Evolutionary conservation across 331 rosid genomes (phyloP), one percentile per base, ranked within the genome.

Genomic region (Acacia pycnantha): DNA sequence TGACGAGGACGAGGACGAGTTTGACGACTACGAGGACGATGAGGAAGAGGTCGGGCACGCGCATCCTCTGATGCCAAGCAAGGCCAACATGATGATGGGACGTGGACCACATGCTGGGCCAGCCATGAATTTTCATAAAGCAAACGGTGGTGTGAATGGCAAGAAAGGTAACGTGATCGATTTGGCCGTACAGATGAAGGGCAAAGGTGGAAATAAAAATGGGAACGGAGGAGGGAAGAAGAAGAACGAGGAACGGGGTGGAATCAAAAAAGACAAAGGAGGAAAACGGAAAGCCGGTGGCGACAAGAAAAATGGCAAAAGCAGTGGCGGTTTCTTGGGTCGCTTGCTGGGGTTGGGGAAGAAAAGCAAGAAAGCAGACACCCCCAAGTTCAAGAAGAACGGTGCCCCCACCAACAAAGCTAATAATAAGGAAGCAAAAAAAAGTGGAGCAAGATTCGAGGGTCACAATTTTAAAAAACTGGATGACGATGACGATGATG

Each of bases 161-260:
- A 93, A 93, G 88, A 93, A 88, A 77, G 97, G 94, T 15, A 86
- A 66, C 61, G 84, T 54, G n/a, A 43, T 80, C 24, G 89, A 88
- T 85, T 81, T 85, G 58, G 82, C 87, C 13, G 47, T 83, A 1
- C 86, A 83, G 13, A 85, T 74, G 77, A 88, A 83, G 79, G 90
- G 88, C 58, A 88, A 88, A 78, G 83, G 85, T 76, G 85, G 92
- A 77, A 88, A 81, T 35, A 65, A 88, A 79, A 87, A 73, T 58
- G 89, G 85, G 2, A 86, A 88, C 18, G 86, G 84, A 24, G 88
- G 70, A 1, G 66, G 66, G 18, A 48, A 48, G 21, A 0, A 37
- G 41, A 31, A 31, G n/a, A 16, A 77, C 0, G 85, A 70, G 29
- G 86, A 79, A 85, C 12, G 70, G 85, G 93, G 84, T 22, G 82